These are phyloP conservation scores for Vachellia collinsii DNA, from an alignment of 306 rosid species.

Conservation along the genomic window DNA sequence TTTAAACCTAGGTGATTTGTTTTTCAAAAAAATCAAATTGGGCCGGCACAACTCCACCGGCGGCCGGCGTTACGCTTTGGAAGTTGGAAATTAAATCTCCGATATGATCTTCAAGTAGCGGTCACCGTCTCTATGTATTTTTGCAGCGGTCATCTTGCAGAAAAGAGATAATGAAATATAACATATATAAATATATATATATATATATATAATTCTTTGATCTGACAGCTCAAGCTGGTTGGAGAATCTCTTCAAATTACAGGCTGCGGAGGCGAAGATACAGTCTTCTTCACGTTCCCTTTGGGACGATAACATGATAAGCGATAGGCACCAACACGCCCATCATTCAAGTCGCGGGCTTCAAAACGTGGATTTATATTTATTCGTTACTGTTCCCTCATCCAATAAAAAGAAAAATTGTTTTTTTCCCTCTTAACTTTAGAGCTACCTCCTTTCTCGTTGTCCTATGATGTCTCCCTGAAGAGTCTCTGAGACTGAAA, in stretches of 20 bases:
- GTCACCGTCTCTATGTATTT: background rate
- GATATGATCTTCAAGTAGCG: background rate
- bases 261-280: background rate
- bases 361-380: background rate
- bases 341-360: background rate
- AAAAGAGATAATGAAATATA: background rate
- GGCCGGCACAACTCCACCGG: background rate
- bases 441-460: background rate
- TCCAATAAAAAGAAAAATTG: background rate
- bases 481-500: background rate
- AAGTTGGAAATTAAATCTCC: background rate
- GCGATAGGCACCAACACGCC: background rate
- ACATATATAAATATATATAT: background rate
- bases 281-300: background rate
- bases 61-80: background rate
- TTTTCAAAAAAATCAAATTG: background rate
- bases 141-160: background rate
- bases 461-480: background rate
- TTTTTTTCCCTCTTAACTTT: background rate
- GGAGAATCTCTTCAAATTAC: background rate
- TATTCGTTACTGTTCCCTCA: background rate
- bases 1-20: background rate
- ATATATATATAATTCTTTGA: background rate
- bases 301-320: background rate
- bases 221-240: slow-evolving; percentile 2